A percentile compares a stretch with the other conserved stretches of the same genome.
phyloP scores from a whole-genome alignment of 805 yeast species.

The Starmera dryadoides region DNA sequence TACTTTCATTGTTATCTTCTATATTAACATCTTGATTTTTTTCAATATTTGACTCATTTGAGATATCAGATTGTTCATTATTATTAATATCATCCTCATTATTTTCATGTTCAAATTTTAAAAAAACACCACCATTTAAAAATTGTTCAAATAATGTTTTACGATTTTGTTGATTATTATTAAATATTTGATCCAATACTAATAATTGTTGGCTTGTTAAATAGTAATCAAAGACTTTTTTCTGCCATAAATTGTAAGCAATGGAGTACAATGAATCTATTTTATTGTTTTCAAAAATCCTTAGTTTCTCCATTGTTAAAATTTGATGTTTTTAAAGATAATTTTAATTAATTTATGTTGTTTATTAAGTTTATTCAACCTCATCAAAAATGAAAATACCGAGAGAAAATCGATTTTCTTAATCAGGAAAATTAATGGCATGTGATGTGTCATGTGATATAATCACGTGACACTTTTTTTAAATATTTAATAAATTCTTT shows the following conservation, averaged over 20 bases:
- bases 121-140: constrained; percentile 24
- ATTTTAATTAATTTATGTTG: no score
- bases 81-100: constrained; percentile 3
- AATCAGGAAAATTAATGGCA: neutral
- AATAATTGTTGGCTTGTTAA: constrained; percentile 50
- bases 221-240: constrained; percentile 38
- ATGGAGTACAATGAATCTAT: constrained; percentile 14
- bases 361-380: no score
- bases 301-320: constrained; percentile 6
- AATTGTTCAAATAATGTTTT: constrained; percentile 36
- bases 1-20: constrained; percentile 3
- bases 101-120: constrained; percentile 14
- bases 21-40: neutral
- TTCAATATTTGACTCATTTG: neutral
- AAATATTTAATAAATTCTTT: no score
- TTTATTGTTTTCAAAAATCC: constrained; percentile 21
- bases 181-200: constrained; percentile 38
- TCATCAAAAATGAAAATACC: neutral
- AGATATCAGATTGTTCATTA: constrained; percentile 1
- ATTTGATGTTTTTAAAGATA: neutral
- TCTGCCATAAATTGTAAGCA: constrained; percentile 17
- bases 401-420: neutral
- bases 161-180: constrained; percentile 20
- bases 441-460: neutral
- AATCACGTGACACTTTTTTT: no score